Conservation (phyloP, 768 basidiomycete species). For the Phaeotremella skinneri region DNA sequence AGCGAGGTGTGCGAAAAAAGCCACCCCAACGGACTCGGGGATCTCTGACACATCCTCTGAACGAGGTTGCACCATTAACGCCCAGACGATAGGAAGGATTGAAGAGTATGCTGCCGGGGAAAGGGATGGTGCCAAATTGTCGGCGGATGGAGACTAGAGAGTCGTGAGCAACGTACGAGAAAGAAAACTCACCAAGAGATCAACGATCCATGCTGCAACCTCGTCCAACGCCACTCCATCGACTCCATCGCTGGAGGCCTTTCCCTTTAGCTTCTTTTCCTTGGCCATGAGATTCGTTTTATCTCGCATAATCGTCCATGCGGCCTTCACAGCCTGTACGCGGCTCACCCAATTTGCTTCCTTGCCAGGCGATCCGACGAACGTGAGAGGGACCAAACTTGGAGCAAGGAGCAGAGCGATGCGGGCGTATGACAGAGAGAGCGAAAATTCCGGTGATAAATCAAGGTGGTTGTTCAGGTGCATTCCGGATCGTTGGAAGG, state of each 20-base stretch:
- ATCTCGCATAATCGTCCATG: slow-evolving; percentile 35
- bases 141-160: slow-evolving; percentile 32
- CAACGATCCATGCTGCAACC: slow-evolving; percentile 49
- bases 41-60: slow-evolving; percentile 12
- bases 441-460: slow-evolving; percentile 29
- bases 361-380: slow-evolving; percentile 11
- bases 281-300: slow-evolving; percentile 24
- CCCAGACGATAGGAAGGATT: slow-evolving; percentile 48
- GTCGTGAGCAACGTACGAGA: neutral
- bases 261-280: slow-evolving; percentile 23
- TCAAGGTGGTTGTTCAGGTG: slow-evolving; percentile 12
- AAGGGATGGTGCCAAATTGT: slow-evolving; percentile 35
- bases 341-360: slow-evolving; percentile 10
- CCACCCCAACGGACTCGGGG: slow-evolving; percentile 56
- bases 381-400: slow-evolving; percentile 17
- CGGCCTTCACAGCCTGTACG: slow-evolving; percentile 27
- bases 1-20: slow-evolving; percentile 66
- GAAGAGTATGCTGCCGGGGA: slow-evolving; percentile 41
- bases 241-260: slow-evolving; percentile 14
- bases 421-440: slow-evolving; percentile 45
- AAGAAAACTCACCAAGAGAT: slow-evolving; percentile 36
- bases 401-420: slow-evolving; percentile 47
- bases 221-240: slow-evolving; percentile 42
- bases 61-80: slow-evolving; percentile 51
- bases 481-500: slow-evolving; percentile 56